Conservation (phyloP, 768 basidiomycete genomes). For the Boletus rubroflammeus region DNA sequence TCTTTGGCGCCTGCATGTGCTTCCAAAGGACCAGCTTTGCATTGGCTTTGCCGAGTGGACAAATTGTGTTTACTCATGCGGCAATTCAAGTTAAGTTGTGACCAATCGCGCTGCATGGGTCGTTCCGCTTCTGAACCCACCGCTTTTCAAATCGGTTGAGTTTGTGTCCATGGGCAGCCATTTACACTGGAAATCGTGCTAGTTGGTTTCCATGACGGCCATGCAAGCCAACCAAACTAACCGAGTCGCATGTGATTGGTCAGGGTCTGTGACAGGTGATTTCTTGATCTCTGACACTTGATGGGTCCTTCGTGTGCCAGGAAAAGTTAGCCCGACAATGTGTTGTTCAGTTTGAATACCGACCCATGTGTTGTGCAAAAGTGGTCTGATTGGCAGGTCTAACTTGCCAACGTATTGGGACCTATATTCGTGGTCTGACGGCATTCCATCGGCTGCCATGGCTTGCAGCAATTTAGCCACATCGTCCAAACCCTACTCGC, state of each 20-base stretch:
- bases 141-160: slow-evolving; percentile 1
- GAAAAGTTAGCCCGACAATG: slow-evolving; percentile 2
- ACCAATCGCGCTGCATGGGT: slow-evolving; percentile 2
- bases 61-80: slow-evolving; percentile 1
- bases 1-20: slow-evolving; percentile 8
- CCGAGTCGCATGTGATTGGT: background rate
- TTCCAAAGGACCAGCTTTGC: slow-evolving; percentile 2
- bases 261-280: background rate
- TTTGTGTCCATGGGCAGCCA: background rate
- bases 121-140: background rate
- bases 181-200: background rate
- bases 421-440: background rate
- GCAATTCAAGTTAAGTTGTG: slow-evolving; percentile 1
- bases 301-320: background rate
- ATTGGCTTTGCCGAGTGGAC: slow-evolving; percentile 2
- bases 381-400: slow-evolving; percentile 9
- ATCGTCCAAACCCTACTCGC: background rate
- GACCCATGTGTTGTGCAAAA: background rate
- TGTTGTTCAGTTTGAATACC: background rate
- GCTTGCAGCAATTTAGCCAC: background rate
- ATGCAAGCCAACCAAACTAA: background rate
- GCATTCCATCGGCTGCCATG: slow-evolving; percentile 4
- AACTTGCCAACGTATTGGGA: background rate
- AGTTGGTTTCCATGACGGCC: slow-evolving; percentile 18
- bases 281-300: background rate